A percentile compares a stretch with the other conserved stretches of the same genome.
Conservation (phyloP, 2,329 filamentous ascomycete species). For the Aureobasidium sp. region DNA sequence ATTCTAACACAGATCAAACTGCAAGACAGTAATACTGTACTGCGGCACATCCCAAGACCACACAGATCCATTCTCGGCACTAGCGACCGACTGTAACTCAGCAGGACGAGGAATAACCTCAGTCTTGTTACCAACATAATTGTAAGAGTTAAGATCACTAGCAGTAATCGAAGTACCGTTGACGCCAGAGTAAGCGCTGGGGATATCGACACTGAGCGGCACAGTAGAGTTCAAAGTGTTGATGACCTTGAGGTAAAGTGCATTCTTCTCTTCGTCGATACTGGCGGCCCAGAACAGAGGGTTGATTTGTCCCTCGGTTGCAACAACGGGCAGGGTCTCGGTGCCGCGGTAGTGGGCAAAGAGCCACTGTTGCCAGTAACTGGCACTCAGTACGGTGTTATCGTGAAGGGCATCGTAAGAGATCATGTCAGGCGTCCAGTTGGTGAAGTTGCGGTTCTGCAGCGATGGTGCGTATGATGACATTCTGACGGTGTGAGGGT, state of each 20-base stretch:
- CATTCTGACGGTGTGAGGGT: conserved; percentile 26
- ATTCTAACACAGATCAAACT: conserved; percentile 21
- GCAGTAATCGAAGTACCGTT: conserved; percentile 27
- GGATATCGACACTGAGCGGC: conserved; percentile 22
- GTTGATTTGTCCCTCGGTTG: conserved; percentile 24
- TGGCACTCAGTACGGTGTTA: conserved; percentile 27
- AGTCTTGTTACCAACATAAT: conserved; percentile 24
- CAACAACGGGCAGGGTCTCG: conserved; percentile 26
- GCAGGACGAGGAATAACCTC: conserved; percentile 23
- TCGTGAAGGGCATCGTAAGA: conserved; percentile 27
- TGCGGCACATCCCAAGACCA: conserved; percentile 24
- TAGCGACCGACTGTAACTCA: conserved; percentile 11
- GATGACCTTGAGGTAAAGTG: conserved; percentile 22
- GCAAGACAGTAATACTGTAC: conserved; percentile 25
- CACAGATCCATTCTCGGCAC: conserved; percentile 6
- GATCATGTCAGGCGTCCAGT: conserved; percentile 31
- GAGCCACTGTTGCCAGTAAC: conserved; percentile 29
- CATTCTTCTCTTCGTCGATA: conserved; percentile 21
- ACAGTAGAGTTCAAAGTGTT: conserved; percentile 22
- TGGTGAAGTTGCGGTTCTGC: conserved; percentile 29
- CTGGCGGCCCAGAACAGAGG: conserved; percentile 28
- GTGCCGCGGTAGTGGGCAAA: conserved; percentile 26
- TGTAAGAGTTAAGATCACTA: conserved; percentile 23
- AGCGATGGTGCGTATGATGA: conserved; percentile 27
- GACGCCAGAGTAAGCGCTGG: conserved; percentile 20